phyloP scores from a whole-genome alignment of 108 stramenopile genomes.

The Skeletonema tropicum region DNA sequence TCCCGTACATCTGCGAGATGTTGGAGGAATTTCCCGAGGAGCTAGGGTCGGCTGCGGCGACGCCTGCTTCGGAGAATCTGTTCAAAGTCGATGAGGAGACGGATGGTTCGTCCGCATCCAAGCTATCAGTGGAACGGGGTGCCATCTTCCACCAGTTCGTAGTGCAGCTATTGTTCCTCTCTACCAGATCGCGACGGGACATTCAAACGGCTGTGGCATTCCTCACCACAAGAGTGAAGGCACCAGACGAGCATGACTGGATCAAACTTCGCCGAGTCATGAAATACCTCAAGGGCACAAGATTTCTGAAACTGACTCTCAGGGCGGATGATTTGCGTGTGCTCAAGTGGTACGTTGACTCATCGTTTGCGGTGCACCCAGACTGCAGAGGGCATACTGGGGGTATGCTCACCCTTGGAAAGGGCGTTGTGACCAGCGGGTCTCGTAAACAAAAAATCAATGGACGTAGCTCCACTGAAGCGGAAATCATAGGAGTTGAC shows the following conservation, averaged over 20 bases:
- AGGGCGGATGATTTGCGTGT: background rate
- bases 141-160: background rate
- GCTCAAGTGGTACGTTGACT: conserved; percentile 32
- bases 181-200: background rate
- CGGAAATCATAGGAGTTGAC: background rate
- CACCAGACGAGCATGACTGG: background rate
- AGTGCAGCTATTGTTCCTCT: background rate
- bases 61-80: conserved; percentile 33
- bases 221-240: no score
- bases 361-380: conserved; percentile 30
- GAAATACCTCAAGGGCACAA: conserved; percentile 39
- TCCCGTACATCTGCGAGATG: conserved; percentile 26
- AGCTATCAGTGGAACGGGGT: background rate
- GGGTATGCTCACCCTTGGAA: conserved; percentile 32
- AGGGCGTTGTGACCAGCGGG: conserved; percentile 14
- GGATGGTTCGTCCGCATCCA: no score
- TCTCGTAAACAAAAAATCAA: background rate
- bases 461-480: background rate
- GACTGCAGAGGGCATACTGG: conserved; percentile 53
- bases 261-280: conserved; percentile 29
- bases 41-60: background rate
- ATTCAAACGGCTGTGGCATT: conserved; percentile 4
- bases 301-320: conserved; percentile 13
- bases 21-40: conserved; percentile 24
- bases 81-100: conserved; percentile 27